Evolutionary conservation across 352 stramenopile species (phyloP), one percentile per base, ranked within the genome.

Genomic region (Phytophthora pini): DNA sequence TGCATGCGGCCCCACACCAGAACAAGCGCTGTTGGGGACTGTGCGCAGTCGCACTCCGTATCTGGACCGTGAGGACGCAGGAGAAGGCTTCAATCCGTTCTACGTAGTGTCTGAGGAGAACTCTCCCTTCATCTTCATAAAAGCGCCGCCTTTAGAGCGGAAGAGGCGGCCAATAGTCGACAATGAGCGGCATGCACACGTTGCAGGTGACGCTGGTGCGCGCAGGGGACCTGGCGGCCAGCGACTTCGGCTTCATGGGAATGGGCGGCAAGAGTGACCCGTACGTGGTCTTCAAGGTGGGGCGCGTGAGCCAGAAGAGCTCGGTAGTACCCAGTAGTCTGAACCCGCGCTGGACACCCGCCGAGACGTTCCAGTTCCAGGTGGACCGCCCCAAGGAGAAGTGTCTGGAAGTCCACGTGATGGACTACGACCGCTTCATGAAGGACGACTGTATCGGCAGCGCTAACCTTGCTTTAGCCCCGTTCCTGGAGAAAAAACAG

Each of bases 221-320:
- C 27, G 79, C 79, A 27, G 65, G 63, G 44, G 78, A 90, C 62
- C 57, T 90, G 34, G 67, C 77, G 11, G 73, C 76, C 34, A 84
- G 77, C 46, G 82, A 90, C 63, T 88, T 88, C 20, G 75, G 77
- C 22, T 86, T 91, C 65, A 77, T 90, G 68, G 81, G 79, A 17
- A 82, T 92, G 15, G 83, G 80, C 46, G 83, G 83, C 60, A 90
- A 92, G 67, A 90, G 80, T 57, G 83, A 92, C 70, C 83, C 83
- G 63, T 92, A 92, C 66, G 79, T 92, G 51, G 57, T 81, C 22
- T 74, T 92, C 56, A 85, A 89, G 44, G 52, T 90, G 41, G 81
- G 76, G 3, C 69, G 68, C 52, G 55, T 76, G 41, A 65, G 63
- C 38, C 74, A 85, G 26, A 88, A 88, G 64, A 87, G 73, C 46